phyloP scores from a whole-genome alignment of 306 rosid species.

The Lablab purpureus region DNA sequence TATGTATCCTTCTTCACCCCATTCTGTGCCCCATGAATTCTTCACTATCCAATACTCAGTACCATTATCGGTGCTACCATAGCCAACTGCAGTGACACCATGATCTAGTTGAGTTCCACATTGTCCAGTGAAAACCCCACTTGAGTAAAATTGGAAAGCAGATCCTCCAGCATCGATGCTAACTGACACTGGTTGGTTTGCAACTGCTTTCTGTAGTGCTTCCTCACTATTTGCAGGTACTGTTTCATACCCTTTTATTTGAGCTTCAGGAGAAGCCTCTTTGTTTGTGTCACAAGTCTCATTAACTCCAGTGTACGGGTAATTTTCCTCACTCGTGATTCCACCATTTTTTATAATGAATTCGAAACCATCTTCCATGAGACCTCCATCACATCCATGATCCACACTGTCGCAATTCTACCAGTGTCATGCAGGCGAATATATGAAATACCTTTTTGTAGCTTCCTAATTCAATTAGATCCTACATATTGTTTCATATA shows the following conservation, averaged over 20 bases:
- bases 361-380: conserved; percentile 49
- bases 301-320: conserved; percentile 47
- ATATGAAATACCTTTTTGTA: no score
- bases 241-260: conserved; percentile 47
- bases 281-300: conserved; percentile 31
- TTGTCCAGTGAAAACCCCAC: conserved; percentile 38
- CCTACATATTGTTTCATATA: no score
- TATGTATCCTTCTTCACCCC: conserved; percentile 53
- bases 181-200: conserved; percentile 50
- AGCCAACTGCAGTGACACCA: conserved; percentile 50
- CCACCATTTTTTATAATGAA: conserved; percentile 49
- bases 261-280: not conserved
- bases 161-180: conserved; percentile 42
- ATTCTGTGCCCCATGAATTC: conserved; percentile 50
- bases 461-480: no score
- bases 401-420: not conserved
- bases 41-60: conserved; percentile 48
- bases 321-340: conserved; percentile 43
- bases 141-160: conserved; percentile 29
- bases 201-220: conserved; percentile 43
- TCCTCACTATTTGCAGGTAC: conserved; percentile 40
- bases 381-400: conserved; percentile 46
- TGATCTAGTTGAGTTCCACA: conserved; percentile 52
- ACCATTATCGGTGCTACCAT: conserved; percentile 43
- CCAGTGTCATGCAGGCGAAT: no score